These are phyloP conservation scores for Mortierella sp. DNA, from an alignment of 371 early-diverging fungal species.

Conservation along the genomic window DNA sequence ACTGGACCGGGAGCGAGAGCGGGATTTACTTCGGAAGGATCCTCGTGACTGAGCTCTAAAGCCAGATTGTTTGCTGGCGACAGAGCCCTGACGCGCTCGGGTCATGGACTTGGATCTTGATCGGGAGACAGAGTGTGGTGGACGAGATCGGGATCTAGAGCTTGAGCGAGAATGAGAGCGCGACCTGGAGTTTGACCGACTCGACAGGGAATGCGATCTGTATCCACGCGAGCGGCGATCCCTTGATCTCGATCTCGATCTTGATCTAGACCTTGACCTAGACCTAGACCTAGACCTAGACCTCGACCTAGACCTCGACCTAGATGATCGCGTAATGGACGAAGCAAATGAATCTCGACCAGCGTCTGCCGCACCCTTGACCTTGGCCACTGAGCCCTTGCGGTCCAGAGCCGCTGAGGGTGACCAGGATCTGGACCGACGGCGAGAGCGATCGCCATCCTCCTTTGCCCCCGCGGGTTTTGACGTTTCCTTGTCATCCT, in stretches of 20 bases:
- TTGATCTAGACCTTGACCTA: conserved; percentile 20
- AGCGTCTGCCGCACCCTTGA: not conserved
- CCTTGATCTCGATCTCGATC: not conserved
- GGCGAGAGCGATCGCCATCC: conserved; percentile 9
- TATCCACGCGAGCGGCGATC: not conserved
- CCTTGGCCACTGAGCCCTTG: conserved; percentile 2
- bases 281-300: conserved; percentile 15
- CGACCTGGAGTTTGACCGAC: not conserved
- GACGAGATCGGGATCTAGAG: not conserved
- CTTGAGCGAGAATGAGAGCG: not conserved
- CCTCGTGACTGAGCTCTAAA: no score
- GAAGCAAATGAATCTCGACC: conserved; percentile 35
- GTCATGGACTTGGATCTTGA: no score
- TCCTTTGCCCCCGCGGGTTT: not conserved
- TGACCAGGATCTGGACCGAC: conserved; percentile 50
- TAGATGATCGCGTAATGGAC: conserved; percentile 17
- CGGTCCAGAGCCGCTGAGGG: conserved; percentile 11
- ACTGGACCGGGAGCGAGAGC: conserved; percentile 8
- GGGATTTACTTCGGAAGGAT: not conserved
- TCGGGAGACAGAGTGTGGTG: no score
- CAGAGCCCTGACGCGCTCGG: conserved; percentile 10
- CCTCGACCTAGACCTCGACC: conserved; percentile 26
- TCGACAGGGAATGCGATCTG: not conserved
- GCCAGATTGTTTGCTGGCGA: not conserved
- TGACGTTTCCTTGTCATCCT: no score